Evolutionary conservation across 2,329 filamentous ascomycete species (phyloP), one percentile per base, ranked within the genome.

Genomic region (Diaporthe ampelina): DNA sequence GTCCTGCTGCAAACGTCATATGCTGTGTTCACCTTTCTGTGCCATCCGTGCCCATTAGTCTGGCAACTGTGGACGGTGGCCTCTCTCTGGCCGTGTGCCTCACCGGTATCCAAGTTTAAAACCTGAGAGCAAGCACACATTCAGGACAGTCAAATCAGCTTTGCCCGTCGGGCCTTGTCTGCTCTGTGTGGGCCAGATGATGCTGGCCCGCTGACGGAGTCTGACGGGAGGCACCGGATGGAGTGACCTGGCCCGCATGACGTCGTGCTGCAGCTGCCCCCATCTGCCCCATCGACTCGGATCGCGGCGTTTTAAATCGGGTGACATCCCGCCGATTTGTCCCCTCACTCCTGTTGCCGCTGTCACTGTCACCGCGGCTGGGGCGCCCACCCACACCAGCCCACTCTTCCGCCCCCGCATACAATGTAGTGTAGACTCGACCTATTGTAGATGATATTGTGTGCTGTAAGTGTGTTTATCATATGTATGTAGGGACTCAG

Each of bases 1-100:
- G 73, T 74, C 73, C 73, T 61, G 70, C 61, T 74, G 70, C 61
- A 74, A 67, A 74, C 73, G 73, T 74, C 73, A 74, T 74, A 72
- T 74, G 70, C 43, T 63, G 54, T 72, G 58, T 24, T 21, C 59
- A 45, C 21, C 58, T 29, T 37, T 29, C 37, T 29, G 37, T 17
- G 9, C 48, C 45, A 50, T 48, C 45, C 45, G 56, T n/a, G 21
- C 37, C 35, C 54, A 59, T 11, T n/a, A 10, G 13, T 58, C 37
- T 48, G 7, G 26, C 26, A 13, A 29, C 70, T 45, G 43, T 37
- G 59, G 50, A n/a, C 43, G 50, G 19, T 48, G 45, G 43, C n/a
- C 29, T n/a, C 45, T n/a, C 45, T n/a, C 45, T 63, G 58, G 29
- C 54, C 24, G 35, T 65, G 70, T 68, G 48, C 40, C 52, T 56